These are phyloP conservation scores for Kingdonia uniflora DNA, from an alignment of 164 flowering plant genomes.

Conservation along the genomic window DNA sequence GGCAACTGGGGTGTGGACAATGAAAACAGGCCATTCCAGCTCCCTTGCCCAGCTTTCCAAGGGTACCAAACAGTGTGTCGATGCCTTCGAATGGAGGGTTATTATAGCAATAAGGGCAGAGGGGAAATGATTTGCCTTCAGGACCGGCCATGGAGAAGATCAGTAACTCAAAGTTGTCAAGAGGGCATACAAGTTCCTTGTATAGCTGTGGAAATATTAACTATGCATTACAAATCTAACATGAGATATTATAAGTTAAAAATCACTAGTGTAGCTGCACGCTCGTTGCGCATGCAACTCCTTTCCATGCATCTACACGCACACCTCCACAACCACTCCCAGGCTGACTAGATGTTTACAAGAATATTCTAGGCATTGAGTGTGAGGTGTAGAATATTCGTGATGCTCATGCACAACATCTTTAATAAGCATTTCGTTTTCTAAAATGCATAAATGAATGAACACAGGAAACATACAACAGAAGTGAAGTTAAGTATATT, in stretches of 20 bases:
- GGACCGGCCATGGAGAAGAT: slow-evolving; percentile 79
- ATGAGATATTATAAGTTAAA: not conserved
- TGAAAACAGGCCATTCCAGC: slow-evolving; percentile 93
- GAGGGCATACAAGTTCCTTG: slow-evolving; percentile 93
- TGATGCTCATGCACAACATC: no score
- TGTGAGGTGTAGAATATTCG: no score
- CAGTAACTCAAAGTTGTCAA: slow-evolving; percentile 87
- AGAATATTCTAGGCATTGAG: no score
- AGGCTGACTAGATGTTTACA: no score
- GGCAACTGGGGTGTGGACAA: slow-evolving; percentile 94
- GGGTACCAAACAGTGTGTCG: slow-evolving; percentile 42
- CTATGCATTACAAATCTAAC: not conserved
- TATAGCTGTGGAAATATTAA: slow-evolving; percentile 50
- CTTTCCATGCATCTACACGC: no score
- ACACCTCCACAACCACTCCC: no score
- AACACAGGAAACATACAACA: no score
- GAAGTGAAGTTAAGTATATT: slow-evolving; percentile 3
- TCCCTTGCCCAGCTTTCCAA: slow-evolving; percentile 56
- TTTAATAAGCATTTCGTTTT: no score
- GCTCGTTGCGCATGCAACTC: no score
- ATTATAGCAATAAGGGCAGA: slow-evolving; percentile 95
- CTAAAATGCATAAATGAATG: no score
- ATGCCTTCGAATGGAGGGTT: slow-evolving; percentile 92
- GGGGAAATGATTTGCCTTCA: slow-evolving; percentile 80
- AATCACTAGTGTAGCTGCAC: no score